Base-by-base conservation (phyloP, 1,284 basidiomycete genomes). In the Kwoniella shivajii region DNA sequence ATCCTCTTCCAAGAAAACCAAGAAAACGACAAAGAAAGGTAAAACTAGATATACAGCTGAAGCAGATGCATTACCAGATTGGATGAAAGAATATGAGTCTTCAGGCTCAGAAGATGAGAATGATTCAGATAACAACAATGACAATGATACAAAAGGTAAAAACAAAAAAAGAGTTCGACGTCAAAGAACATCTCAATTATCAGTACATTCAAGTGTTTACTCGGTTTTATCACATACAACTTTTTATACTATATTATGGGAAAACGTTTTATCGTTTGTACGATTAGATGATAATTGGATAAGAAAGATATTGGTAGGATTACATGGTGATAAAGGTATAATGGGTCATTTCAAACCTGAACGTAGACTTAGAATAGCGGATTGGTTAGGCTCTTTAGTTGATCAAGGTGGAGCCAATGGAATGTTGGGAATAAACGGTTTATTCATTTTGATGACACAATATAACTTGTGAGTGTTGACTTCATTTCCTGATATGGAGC, bases 331-430 rank as follows among this genome's bases (percentile, higher is more conserved):
- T 52, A 66, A 69, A 27, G 75, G 74, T 6, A 78, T 79, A 38
- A 59, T 77, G 29, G 64, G 70, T 2, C 67, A 76, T 61, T 68
- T 74, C 64, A 67, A 70, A 16, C 45, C 69, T n/a, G 66, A 71
- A 22, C 62, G 80, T 41, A 75, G 90, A 0, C 81, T 93, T 6
- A 76, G 95, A 50, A 83, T 95, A 14, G 94, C 96, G 85, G 95
- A 99, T 77, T 99, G 94, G 89, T 83, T 99, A 31, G 87, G 89
- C 30, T 84, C 85, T 11, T 89, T 91, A 63, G 88, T 96, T 33
- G 93, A 95, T 74, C 82, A 84, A 64, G 91, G 92, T 26, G 93
- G 91, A 1, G 84, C 87, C 0, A 84, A 90, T n/a, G 93, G 92
- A 2, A 82, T 99, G 54, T 81, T 98, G 41, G 92, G 92, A 4